phyloP scores from a whole-genome alignment of 2,329 filamentous ascomycete genomes.

The Thelonectria rubi region DNA sequence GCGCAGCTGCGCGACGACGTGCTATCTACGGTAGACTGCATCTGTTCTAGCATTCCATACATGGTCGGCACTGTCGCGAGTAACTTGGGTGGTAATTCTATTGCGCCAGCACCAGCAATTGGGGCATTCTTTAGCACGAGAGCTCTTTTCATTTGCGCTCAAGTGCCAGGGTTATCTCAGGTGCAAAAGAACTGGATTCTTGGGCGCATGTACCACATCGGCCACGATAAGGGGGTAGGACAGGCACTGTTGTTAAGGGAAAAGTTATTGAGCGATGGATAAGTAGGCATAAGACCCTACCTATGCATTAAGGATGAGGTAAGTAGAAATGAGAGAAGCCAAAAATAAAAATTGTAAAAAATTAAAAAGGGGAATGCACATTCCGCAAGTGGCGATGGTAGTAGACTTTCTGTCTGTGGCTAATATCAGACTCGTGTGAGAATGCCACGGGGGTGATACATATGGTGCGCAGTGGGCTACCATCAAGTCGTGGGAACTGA shows the following conservation, averaged over 20 bases:
- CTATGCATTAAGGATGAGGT: too few relatives aligned
- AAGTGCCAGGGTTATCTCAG: slow-evolving; percentile 3
- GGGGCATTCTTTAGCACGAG: slow-evolving; percentile 17
- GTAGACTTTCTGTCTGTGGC: too few relatives aligned
- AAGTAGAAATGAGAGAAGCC: too few relatives aligned
- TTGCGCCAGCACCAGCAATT: slow-evolving; percentile 1
- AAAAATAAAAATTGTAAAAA: too few relatives aligned
- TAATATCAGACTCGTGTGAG: too few relatives aligned
- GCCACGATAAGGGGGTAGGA: slow-evolving; percentile 3
- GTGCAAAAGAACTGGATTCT: slow-evolving; percentile 18
- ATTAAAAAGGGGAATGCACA: too few relatives aligned
- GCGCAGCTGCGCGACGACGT: background rate
- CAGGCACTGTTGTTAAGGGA: background rate
- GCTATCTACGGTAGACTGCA: background rate
- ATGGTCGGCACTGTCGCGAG: background rate
- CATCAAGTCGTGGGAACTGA: too few relatives aligned
- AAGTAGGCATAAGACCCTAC: too few relatives aligned
- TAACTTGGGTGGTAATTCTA: background rate
- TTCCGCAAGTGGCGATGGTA: too few relatives aligned
- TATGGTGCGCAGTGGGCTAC: too few relatives aligned
- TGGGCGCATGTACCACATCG: slow-evolving; percentile 3
- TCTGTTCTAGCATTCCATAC: slow-evolving; percentile 4
- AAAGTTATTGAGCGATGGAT: background rate
- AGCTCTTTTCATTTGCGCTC: slow-evolving; percentile 6
- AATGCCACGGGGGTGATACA: too few relatives aligned